Base-by-base conservation (phyloP, 177 flowering plant genomes). In the Vitis hybrid region DNA sequence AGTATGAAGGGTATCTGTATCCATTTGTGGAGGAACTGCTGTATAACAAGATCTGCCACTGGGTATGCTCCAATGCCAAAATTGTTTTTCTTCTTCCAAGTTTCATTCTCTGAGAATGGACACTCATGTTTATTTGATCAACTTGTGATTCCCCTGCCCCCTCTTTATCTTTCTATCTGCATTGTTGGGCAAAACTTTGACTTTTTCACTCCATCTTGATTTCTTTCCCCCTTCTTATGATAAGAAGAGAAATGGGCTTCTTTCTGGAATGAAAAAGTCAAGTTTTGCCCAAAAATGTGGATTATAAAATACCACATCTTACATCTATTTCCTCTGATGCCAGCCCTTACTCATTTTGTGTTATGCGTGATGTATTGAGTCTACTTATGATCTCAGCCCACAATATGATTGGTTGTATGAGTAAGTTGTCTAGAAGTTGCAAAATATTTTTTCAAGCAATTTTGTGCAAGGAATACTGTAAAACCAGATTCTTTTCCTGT, bases 11-110 rank as follows among this genome's bases (percentile, higher is more conserved):
- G 45, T 95, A 91, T 77, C 92, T 95, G 63, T 66, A 83, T 77
- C 88, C 88, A 19, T 93, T 91, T 83, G 91, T 83, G 61, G 98
- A 95, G 75, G 97, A 90, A 64, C 81, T 95, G 51, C 72, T 91
- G 66, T 65, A 69, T 68, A 86, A 70, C 83, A 95, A 95, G 83
- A 88, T 91, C 56, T 82, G 94, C 80, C 98, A 95, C 68, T 95
- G 99, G 99, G 99, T 95, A 93, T 77, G 79, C 64, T 71, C 64
- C 23, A 13, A 49, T 62, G 65, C 56, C 73, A 26, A 61, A n/a
- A 56, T 64, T 30, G 48, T 52, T 55, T 64, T 26, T 34, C 6
- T 23, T 52, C 12, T 60, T 73, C 21, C 11, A 21, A 40, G 21
- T 14, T 17, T 10, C 3, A 40, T 52, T 26, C 56, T 52, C 10